phyloP scores from a whole-genome alignment of 1,139 yeast genomes.

The Saccharomyces hybrid region DNA sequence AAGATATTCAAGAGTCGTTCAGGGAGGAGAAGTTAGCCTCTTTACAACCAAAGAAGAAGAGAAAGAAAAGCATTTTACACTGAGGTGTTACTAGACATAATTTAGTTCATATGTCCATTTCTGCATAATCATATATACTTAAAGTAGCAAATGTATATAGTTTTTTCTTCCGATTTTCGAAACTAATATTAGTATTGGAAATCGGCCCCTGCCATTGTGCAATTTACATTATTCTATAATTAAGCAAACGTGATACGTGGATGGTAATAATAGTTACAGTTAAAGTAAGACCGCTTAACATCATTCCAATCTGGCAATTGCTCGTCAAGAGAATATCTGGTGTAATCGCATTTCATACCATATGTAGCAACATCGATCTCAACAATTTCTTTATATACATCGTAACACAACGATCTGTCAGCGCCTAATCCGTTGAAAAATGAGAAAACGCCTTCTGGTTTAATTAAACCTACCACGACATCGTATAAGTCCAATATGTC shows the following conservation, averaged over 20 bases:
- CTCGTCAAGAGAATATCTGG: conserved; percentile 39
- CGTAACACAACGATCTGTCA: conserved; percentile 79
- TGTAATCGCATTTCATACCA: conserved; percentile 58
- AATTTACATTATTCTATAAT: neutral
- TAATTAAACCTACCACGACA: conserved; percentile 67
- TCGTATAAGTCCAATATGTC: conserved; percentile 87
- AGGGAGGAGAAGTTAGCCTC: conserved; percentile 2
- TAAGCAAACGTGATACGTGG: conserved; percentile 27
- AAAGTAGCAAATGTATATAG: neutral
- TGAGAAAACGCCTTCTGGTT: conserved; percentile 75
- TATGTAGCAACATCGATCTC: conserved; percentile 72
- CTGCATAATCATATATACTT: neutral
- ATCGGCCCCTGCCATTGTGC: neutral
- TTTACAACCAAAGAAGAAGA: conserved; percentile 7
- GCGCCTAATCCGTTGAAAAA: conserved; percentile 97
- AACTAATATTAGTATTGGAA: neutral
- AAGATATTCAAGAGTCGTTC: conserved; percentile 13
- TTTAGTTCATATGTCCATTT: neutral
- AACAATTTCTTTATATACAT: conserved; percentile 77
- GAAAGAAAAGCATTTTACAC: neutral
- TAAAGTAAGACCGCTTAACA: conserved; percentile 30
- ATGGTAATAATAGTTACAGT: conserved; percentile 30
- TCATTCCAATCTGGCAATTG: conserved; percentile 28
- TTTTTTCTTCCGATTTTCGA: neutral
- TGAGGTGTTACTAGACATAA: neutral